Percentiles rank a stretch among this genome's conserved stretches.
Conservation (phyloP, 1,284 basidiomycete genomes). For the Apiotrichum laibachii region DNA sequence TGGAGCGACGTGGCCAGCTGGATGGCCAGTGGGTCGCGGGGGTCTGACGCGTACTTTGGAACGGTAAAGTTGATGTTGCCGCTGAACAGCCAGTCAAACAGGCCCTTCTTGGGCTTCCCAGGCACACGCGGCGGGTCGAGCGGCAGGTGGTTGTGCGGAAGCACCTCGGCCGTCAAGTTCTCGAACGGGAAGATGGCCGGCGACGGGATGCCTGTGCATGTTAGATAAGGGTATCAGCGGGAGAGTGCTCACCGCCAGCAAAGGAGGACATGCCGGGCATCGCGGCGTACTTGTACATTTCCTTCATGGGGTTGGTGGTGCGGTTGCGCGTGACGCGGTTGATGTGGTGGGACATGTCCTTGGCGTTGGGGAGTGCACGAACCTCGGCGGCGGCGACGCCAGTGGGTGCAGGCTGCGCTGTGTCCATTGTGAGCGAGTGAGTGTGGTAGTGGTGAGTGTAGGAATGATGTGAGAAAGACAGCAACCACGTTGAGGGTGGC, state of each 20-base stretch:
- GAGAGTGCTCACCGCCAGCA: conserved; percentile 14
- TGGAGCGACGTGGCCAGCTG: conserved; percentile 69
- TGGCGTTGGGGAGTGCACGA: conserved; percentile 33
- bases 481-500: too few relatives aligned
- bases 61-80: conserved; percentile 56
- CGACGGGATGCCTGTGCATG: conserved; percentile 43
- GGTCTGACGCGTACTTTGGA: conserved; percentile 56
- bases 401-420: not conserved
- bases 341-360: conserved; percentile 63
- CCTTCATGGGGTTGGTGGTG: conserved; percentile 62
- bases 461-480: not conserved
- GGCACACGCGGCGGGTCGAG: conserved; percentile 58
- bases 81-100: conserved; percentile 64
- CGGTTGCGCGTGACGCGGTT: conserved; percentile 59
- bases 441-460: not conserved
- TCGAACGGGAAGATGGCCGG: conserved; percentile 53
- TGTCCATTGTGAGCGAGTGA: conserved; percentile 2
- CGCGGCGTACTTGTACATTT: conserved; percentile 44
- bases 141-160: conserved; percentile 40
- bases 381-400: conserved; percentile 28
- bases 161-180: conserved; percentile 43
- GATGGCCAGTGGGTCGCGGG: conserved; percentile 51
- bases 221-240: not conserved
- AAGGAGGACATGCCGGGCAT: conserved; percentile 35
- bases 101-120: conserved; percentile 36